Base-by-base conservation (phyloP, 495 filamentous ascomycete species). In the Penicillium mononematosum region DNA sequence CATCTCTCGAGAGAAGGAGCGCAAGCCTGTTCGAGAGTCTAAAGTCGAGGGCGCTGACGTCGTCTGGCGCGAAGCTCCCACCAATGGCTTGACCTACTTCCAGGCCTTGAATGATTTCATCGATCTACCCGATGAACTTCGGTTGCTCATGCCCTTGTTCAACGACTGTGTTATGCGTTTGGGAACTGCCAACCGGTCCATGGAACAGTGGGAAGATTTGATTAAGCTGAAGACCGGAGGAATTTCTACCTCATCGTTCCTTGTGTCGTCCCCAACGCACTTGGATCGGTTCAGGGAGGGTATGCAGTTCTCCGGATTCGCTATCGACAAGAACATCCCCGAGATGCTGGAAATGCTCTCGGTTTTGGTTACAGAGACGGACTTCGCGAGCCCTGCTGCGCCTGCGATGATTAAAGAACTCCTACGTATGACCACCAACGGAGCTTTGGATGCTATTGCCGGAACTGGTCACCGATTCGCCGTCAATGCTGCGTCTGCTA, bases 181-280 rank as follows among this genome's bases (percentile, higher is more conserved):
- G 14, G 94, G 94, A 24, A 98, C 94, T 10, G 86, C 87, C 52
- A 82, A 86, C 55, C 88, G 85, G 76, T 84, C 88, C 0, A 96
- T 96, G 90, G 95, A 96, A 69, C 83, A 97, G 67, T 81, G 96
- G 42, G 94, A 98, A 69, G 94, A 97, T 68, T 73, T 90, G 41
- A 97, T 98, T 65, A 97, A 96, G 64, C 78, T 97, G 12, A 96
- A 96, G 73, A 98, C 93, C 5, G 94, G 94, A n/a, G 94, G 94
- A 12, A 81, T 98, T 12, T 87, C 83, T 10, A 85, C 90, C 24
- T 84, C 85, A 0, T 91, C 94, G 55, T 84, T 92, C 74, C 78
- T 89, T 22, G 81, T 89, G 1, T 83, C 92, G 0, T 88, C 84
- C 12, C 90, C 93, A 7, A 80, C 75, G 11, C 83, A 92, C 50